Percentiles rank a stretch among this genome's conserved stretches.
These are phyloP conservation scores for Curvularia spicifera DNA, from an alignment of 2,329 filamentous ascomycete species.

Conservation along the genomic window DNA sequence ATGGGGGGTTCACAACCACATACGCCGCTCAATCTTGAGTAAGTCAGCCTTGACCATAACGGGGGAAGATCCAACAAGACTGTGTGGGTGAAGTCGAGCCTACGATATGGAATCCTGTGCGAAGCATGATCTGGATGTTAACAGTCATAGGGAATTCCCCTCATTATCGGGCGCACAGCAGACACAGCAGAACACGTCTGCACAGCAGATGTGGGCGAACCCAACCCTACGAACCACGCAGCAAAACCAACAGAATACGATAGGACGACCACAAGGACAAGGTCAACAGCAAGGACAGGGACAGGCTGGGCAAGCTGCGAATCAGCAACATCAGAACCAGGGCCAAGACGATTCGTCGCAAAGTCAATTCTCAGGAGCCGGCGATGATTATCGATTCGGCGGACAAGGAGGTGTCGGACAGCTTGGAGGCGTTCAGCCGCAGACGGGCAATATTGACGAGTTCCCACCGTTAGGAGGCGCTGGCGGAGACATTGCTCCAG, in stretches of 20 bases:
- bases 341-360: slow-evolving; percentile 52
- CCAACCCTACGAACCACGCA: slow-evolving; percentile 61
- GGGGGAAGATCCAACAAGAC: slow-evolving; percentile 9
- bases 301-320: slow-evolving; percentile 47
- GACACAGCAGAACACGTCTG: slow-evolving; percentile 59
- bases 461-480: slow-evolving; percentile 66
- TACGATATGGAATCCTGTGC: not conserved
- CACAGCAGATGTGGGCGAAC: slow-evolving; percentile 64
- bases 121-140: slow-evolving; percentile 32
- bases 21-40: slow-evolving; percentile 64
- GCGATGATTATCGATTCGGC: slow-evolving; percentile 64
- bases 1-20: slow-evolving; percentile 61
- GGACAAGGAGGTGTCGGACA: slow-evolving; percentile 61
- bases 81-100: not conserved
- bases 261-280: slow-evolving; percentile 59
- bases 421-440: slow-evolving; percentile 58
- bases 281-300: slow-evolving; percentile 37
- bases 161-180: slow-evolving; percentile 65
- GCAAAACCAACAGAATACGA: slow-evolving; percentile 60
- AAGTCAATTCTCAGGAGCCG: slow-evolving; percentile 58
- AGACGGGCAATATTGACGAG: slow-evolving; percentile 64
- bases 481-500: slow-evolving; percentile 58
- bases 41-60: slow-evolving; percentile 46
- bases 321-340: slow-evolving; percentile 53
- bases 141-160: slow-evolving; percentile 63